Percentiles rank a stretch among this genome's conserved stretches.
phyloP scores from a whole-genome alignment of 1,284 basidiomycete genomes.

The Trametes polyzona region DNA sequence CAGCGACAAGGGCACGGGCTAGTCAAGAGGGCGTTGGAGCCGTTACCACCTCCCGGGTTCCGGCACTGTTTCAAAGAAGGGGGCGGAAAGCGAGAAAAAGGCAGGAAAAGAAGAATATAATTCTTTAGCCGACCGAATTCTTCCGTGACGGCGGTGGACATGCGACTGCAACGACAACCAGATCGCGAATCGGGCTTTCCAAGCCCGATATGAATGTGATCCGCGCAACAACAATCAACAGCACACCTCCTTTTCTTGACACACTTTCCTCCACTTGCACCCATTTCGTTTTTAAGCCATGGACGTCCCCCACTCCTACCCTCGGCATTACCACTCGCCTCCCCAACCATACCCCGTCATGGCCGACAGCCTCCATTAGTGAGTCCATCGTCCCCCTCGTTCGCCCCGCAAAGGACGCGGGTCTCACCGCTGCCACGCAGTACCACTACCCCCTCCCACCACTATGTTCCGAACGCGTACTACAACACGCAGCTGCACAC shows the following conservation, averaged over 20 bases:
- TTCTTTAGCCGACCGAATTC: slow-evolving; percentile 27
- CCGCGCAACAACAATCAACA: slow-evolving; percentile 39
- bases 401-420: neutral
- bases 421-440: slow-evolving; percentile 33
- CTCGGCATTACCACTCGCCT: slow-evolving; percentile 31
- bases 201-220: slow-evolving; percentile 37
- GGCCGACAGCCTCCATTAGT: slow-evolving; percentile 66
- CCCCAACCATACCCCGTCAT: slow-evolving; percentile 47
- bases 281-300: slow-evolving; percentile 34
- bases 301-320: slow-evolving; percentile 27
- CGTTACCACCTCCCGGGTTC: slow-evolving; percentile 14
- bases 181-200: slow-evolving; percentile 31
- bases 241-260: slow-evolving; percentile 27
- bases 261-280: slow-evolving; percentile 21
- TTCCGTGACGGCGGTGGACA: slow-evolving; percentile 27
- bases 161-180: slow-evolving; percentile 23
- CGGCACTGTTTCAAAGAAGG: slow-evolving; percentile 20
- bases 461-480: slow-evolving; percentile 49
- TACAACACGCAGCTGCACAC: slow-evolving; percentile 49
- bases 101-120: slow-evolving; percentile 22
- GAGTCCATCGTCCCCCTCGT: slow-evolving; percentile 35
- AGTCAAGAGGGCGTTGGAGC: slow-evolving; percentile 18
- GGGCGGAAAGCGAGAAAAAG: slow-evolving; percentile 15
- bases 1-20: slow-evolving; percentile 10
- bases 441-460: slow-evolving; percentile 25